phyloP scores from a whole-genome alignment of 805 yeast genomes.

The Pichia nakasei region DNA sequence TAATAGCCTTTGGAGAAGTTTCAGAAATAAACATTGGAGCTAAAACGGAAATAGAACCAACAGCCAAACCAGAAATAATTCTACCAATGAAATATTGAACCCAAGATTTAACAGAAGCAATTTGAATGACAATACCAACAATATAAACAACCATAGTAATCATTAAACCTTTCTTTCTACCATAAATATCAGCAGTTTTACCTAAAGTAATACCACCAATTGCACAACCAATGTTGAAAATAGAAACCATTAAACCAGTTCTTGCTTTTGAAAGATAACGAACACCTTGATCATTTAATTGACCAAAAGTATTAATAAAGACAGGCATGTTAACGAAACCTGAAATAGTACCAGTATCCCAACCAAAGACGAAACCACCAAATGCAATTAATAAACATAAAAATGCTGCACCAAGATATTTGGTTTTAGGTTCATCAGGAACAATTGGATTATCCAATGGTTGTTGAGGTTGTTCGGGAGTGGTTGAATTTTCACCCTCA shows the following conservation, averaged over 20 bases:
- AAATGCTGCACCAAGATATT: slow-evolving; percentile 20
- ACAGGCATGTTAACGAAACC: slow-evolving; percentile 62
- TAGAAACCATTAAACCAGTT: slow-evolving; percentile 57
- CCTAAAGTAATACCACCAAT: slow-evolving; percentile 58
- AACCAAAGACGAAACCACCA: slow-evolving; percentile 72
- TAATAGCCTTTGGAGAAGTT: slow-evolving; percentile 57
- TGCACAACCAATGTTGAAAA: slow-evolving; percentile 66
- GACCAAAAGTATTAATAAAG: slow-evolving; percentile 46
- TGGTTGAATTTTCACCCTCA: not conserved
- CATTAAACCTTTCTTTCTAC: slow-evolving; percentile 52
- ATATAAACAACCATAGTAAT: slow-evolving; percentile 46
- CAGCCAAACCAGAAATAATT: slow-evolving; percentile 46
- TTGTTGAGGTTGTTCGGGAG: slow-evolving; percentile 3
- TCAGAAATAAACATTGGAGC: slow-evolving; percentile 58
- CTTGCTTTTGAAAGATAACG: slow-evolving; percentile 41
- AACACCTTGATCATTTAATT: slow-evolving; percentile 31
- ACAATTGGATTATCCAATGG: slow-evolving; percentile 13
- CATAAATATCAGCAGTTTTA: slow-evolving; percentile 48
- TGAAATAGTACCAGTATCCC: slow-evolving; percentile 73
- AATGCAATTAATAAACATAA: slow-evolving; percentile 55
- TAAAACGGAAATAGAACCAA: slow-evolving; percentile 45
- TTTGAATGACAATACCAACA: slow-evolving; percentile 54
- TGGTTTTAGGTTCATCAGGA: slow-evolving; percentile 19
- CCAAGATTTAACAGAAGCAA: slow-evolving; percentile 47
- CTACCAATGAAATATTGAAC: slow-evolving; percentile 59